These are phyloP conservation scores for Candida loeiensis DNA, from an alignment of 805 yeast species.

Conservation along the genomic window DNA sequence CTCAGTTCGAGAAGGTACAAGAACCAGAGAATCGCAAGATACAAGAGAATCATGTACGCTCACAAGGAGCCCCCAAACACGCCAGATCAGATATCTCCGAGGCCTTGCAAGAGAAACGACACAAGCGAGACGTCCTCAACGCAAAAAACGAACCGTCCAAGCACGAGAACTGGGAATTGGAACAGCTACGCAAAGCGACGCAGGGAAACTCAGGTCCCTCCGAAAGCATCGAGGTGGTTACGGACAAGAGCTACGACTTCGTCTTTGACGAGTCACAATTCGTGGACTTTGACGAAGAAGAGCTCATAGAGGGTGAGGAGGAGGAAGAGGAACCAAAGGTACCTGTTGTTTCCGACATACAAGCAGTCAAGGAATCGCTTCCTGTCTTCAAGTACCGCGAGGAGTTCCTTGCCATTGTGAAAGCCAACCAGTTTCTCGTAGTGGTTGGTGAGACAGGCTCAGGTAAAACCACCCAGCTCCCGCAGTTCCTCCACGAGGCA, in stretches of 20 bases:
- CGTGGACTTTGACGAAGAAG: conserved; percentile 51
- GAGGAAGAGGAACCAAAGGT: conserved; percentile 25
- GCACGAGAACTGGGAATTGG: conserved; percentile 50
- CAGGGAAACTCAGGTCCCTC: conserved; percentile 20
- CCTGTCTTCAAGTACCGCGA: conserved; percentile 71
- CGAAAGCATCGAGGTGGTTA: conserved; percentile 41
- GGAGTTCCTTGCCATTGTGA: conserved; percentile 57
- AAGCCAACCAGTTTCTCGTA: conserved; percentile 61
- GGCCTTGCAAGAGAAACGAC: conserved; percentile 30
- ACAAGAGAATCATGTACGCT: too few species aligned
- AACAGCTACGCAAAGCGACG: conserved; percentile 45
- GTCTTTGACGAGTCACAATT: conserved; percentile 69
- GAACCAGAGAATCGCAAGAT: too few species aligned
- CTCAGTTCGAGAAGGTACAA: too few species aligned
- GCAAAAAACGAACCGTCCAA: conserved; percentile 25
- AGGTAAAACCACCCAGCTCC: conserved; percentile 91
- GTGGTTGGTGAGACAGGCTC: conserved; percentile 91
- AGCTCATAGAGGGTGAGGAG: conserved; percentile 22
- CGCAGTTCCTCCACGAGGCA: conserved; percentile 80
- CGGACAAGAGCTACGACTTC: conserved; percentile 57
- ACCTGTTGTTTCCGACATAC: not conserved
- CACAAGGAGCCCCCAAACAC: too few species aligned
- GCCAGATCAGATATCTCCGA: not conserved
- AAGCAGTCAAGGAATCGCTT: conserved; percentile 56
- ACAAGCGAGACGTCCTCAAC: conserved; percentile 51